Percentiles rank a stretch among this genome's conserved stretches.
Conservation (phyloP, 768 basidiomycete genomes). For the Rhodotorula taiwanensis region DNA sequence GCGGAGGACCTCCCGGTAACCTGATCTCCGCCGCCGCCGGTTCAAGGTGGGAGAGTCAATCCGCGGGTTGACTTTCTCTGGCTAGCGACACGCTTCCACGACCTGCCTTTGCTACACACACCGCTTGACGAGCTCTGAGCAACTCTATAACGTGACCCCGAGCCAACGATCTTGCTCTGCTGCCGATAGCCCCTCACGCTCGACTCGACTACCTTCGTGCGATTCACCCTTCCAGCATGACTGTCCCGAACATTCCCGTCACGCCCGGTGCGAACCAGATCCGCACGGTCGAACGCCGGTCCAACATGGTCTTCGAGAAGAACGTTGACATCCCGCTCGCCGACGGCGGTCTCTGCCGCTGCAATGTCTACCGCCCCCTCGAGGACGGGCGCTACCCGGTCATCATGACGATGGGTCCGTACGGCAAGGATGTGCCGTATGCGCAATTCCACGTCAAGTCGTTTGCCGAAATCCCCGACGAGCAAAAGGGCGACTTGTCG, state of each 20-base stretch:
- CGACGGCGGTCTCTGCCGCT: constrained; percentile 35
- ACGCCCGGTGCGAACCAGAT: constrained; percentile 10
- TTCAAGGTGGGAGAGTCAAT: no score
- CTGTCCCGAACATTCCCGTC: neutral
- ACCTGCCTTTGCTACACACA: no score
- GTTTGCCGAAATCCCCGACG: constrained; percentile 34
- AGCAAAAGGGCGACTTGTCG: constrained; percentile 35
- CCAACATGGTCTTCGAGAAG: constrained; percentile 8
- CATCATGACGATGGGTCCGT: constrained; percentile 26
- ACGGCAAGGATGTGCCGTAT: constrained; percentile 39
- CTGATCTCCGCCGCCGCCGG: no score
- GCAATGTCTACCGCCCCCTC: constrained; percentile 38
- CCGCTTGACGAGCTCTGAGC: no score
- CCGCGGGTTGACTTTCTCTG: no score
- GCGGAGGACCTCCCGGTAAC: no score
- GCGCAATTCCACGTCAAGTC: constrained; percentile 31
- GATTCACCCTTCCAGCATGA: neutral
- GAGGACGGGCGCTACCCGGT: constrained; percentile 2
- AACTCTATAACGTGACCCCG: no score
- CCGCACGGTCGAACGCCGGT: neutral
- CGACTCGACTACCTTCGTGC: no score
- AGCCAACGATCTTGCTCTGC: no score
- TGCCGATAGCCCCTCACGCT: neutral
- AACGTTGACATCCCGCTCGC: constrained; percentile 17
- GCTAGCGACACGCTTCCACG: no score